These are phyloP conservation scores for Entelexis paramagnoliae DNA, from an alignment of 1,139 yeast genomes.

Conservation along the genomic window DNA sequence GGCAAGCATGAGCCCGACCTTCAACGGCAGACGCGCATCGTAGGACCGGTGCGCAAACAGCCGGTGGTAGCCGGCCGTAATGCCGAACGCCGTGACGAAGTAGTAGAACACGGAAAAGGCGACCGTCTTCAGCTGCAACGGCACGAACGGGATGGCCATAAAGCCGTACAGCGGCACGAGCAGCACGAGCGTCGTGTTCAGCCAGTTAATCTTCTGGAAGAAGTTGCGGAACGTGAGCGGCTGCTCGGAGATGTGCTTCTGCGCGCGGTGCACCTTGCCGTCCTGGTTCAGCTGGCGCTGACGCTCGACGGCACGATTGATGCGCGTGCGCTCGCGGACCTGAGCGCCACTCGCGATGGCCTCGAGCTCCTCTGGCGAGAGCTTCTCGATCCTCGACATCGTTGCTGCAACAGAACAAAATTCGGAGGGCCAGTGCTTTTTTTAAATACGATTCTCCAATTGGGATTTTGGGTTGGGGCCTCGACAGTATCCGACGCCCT, in stretches of 20 bases:
- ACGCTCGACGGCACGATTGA: slow-evolving; percentile 38
- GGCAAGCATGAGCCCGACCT: slow-evolving; percentile 63
- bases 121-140: slow-evolving; percentile 52
- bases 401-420: neutral
- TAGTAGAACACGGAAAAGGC: slow-evolving; percentile 54
- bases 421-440: neutral
- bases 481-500: neutral
- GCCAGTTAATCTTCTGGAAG: slow-evolving; percentile 86
- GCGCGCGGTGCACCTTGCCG: slow-evolving; percentile 24
- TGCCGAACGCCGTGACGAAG: slow-evolving; percentile 68
- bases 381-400: slow-evolving; percentile 38
- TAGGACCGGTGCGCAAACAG: slow-evolving; percentile 84
- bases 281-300: slow-evolving; percentile 22
- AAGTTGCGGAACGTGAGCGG: slow-evolving; percentile 82
- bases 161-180: slow-evolving; percentile 55
- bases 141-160: slow-evolving; percentile 42
- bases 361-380: slow-evolving; percentile 64
- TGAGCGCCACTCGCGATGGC: slow-evolving; percentile 85
- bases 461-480: slow-evolving; percentile 8
- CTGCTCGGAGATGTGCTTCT: slow-evolving; percentile 75
- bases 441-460: neutral
- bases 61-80: slow-evolving; percentile 93
- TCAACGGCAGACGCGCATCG: slow-evolving; percentile 60
- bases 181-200: slow-evolving; percentile 69
- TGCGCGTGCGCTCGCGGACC: slow-evolving; percentile 45